These are phyloP conservation scores for Coemansia sp. DNA, from an alignment of 192 early-diverging fungal species.

Conservation along the genomic window DNA sequence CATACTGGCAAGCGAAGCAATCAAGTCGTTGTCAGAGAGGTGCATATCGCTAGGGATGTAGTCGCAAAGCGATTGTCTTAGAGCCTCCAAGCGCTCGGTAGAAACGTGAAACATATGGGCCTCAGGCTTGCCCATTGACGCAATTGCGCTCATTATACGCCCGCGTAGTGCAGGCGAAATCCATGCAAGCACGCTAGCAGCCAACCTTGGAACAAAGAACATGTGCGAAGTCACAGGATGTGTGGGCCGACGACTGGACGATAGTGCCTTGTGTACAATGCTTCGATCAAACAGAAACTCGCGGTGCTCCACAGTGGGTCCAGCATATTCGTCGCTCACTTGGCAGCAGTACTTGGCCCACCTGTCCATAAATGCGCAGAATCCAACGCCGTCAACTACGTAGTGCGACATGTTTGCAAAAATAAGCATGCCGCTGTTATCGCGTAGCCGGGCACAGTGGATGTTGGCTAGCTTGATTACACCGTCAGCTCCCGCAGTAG, in stretches of 20 bases:
- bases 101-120: constrained; percentile 18
- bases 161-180: constrained; percentile 18
- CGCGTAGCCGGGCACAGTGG: constrained; percentile 8
- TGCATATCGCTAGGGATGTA: neutral
- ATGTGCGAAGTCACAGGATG: neutral
- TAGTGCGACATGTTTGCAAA: constrained; percentile 20
- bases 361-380: constrained; percentile 13
- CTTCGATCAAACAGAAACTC: neutral
- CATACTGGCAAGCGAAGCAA: neutral
- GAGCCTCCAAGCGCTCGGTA: neutral
- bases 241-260: neutral
- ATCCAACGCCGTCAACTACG: constrained; percentile 18
- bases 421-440: constrained; percentile 24
- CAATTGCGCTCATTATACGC: neutral
- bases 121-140: neutral
- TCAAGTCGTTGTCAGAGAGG: neutral
- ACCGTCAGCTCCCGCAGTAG: neutral
- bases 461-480: constrained; percentile 17
- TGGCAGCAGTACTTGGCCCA: constrained; percentile 14
- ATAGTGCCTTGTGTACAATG: neutral
- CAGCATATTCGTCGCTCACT: neutral
- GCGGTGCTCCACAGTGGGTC: neutral
- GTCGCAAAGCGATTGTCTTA: neutral
- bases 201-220: neutral
- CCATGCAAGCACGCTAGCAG: neutral